These are phyloP conservation scores for Trametes sp. DNA, from an alignment of 1,284 basidiomycete genomes.

Conservation along the genomic window DNA sequence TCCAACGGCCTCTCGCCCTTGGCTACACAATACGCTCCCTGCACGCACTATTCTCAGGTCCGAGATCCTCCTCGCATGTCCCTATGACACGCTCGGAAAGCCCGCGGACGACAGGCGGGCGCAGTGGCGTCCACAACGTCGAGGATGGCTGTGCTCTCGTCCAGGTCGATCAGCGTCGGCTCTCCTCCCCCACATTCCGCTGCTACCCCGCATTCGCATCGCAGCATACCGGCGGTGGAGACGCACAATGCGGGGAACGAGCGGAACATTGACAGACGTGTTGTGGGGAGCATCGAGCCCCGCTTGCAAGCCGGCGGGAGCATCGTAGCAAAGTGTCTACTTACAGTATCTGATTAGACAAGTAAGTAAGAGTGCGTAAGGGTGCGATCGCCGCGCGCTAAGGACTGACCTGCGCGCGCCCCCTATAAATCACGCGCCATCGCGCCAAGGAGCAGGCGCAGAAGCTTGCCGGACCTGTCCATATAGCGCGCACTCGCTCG, in stretches of 20 bases:
- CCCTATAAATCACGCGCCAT: conserved; percentile 26
- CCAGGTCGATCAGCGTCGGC: background rate
- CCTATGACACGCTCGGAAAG: conserved; percentile 17
- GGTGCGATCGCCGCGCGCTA: conserved; percentile 8
- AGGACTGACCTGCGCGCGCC: background rate
- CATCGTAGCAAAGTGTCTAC: background rate
- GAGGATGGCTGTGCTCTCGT: background rate
- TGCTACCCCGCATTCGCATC: conserved; percentile 14
- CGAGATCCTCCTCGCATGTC: background rate
- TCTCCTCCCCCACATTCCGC: background rate
- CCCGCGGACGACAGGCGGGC: background rate
- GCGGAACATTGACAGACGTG: background rate
- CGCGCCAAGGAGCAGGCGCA: conserved; percentile 22
- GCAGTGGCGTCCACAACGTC: background rate
- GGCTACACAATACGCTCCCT: background rate
- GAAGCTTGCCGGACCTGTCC: conserved; percentile 21
- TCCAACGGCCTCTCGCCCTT: too few species aligned
- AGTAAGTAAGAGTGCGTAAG: background rate
- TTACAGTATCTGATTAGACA: conserved; percentile 8
- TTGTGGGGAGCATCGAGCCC: background rate
- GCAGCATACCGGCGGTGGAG: background rate
- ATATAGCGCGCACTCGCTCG: conserved; percentile 17
- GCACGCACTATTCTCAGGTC: background rate
- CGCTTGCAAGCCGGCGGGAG: background rate
- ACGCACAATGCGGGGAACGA: conserved; percentile 8